Base-by-base conservation (phyloP, 202 grass and related monocot species). In the Eragrostis tef region DNA sequence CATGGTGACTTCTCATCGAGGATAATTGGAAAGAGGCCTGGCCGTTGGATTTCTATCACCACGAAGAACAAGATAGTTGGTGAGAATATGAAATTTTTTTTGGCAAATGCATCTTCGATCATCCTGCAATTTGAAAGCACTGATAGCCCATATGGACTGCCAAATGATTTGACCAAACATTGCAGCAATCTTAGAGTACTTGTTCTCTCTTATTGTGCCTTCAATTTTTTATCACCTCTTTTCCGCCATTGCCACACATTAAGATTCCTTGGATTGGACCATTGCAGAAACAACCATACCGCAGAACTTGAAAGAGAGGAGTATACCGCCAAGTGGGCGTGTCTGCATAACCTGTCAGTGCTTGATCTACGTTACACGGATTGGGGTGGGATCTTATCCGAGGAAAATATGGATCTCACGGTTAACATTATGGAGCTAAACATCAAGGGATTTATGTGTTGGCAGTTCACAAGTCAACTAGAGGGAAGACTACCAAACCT, bases 201-300 rank as follows among this genome's bases (percentile, higher is more conserved):
- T 17, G 5, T 41, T 72, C 67, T 81, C 2, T 72, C 2, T 5
- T 16, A 0, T 0, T 81, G 67, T 41, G 7, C 26, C 41, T 81
- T 81, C 8, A 49, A 6, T 15, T 72, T 81, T 72, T 2, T 25
- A 25, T 81, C 79, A 62, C 79, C 67, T 11, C 54, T 69, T 50
- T 81, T 81, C 17, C 0, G 11, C 2, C 7, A 4, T 0, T 81
- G 79, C 11, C 10, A 7, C 0, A 8, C 0, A 3, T 27, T 81
- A 6, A 81, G 54, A 72, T 81, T 81, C n/a, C 79, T 69, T 47
- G n/a, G 13, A 64, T 6, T 64, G 12, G 60, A 64, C 26, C 60
- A 64, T 26, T 81, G 60, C 27, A 34, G 2, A 64, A 31, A 64
- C 60, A 41, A 49, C 11, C 24, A 41, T 3, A 17, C 6, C 6